phyloP scores from a whole-genome alignment of 441 rosid genomes.

The Populus hybrid region DNA sequence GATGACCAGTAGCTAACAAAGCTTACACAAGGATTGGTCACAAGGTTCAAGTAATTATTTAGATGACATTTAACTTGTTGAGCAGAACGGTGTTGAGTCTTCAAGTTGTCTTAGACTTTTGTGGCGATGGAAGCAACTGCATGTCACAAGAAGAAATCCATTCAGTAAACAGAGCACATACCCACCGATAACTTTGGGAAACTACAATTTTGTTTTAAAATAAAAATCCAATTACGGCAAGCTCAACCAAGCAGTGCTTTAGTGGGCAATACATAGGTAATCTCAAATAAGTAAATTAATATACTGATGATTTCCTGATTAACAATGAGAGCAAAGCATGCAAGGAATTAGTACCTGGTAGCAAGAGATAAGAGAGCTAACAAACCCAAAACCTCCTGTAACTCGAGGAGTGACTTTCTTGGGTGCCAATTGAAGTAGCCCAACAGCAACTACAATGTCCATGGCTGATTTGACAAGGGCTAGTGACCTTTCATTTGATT shows the following conservation, averaged over 20 bases:
- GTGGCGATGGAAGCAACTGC: conserved; percentile 81
- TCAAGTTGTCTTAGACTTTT: conserved; percentile 71
- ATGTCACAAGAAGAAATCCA: conserved; percentile 21
- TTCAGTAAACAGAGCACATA: conserved; percentile 6
- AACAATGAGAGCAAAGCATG: neutral
- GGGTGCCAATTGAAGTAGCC: conserved; percentile 89
- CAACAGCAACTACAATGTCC: conserved; percentile 83
- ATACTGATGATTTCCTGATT: neutral
- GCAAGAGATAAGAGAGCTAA: conserved; percentile 84
- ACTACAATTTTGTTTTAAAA: neutral
- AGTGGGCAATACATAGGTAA: neutral
- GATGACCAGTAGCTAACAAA: conserved; percentile 17
- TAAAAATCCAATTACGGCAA: neutral
- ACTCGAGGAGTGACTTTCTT: conserved; percentile 89
- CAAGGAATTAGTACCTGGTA: conserved; percentile 62
- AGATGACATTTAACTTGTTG: conserved; percentile 20
- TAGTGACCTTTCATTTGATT: conserved; percentile 80
- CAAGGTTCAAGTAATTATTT: conserved; percentile 29
- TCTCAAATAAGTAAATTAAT: neutral
- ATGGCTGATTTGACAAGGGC: conserved; percentile 78
- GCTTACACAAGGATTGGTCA: conserved; percentile 28
- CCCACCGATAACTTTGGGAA: neutral
- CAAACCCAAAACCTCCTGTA: conserved; percentile 86
- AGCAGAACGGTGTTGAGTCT: conserved; percentile 23
- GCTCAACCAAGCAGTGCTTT: neutral